phyloP scores from a whole-genome alignment of 1,284 basidiomycete species.

The Irpex sp. region DNA sequence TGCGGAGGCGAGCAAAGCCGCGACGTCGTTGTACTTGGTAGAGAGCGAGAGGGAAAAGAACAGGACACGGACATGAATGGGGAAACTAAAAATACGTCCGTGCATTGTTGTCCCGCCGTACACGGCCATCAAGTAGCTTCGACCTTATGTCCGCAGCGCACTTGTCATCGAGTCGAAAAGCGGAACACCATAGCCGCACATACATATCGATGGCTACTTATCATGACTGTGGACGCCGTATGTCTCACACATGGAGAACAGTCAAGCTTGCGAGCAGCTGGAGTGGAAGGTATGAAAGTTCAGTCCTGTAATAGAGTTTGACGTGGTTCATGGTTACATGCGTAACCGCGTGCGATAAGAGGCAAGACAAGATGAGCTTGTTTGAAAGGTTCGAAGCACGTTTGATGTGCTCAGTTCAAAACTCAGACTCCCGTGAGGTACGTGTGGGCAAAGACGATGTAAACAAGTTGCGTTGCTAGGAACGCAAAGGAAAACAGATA shows the following conservation, averaged over 20 bases:
- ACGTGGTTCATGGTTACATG: not conserved
- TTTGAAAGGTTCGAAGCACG: not conserved
- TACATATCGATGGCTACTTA: not conserved
- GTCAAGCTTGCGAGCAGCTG: not conserved
- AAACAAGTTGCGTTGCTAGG: too few relatives aligned
- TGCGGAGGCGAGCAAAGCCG: not conserved
- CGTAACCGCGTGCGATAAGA: not conserved
- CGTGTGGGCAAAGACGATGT: not conserved
- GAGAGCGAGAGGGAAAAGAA: not conserved
- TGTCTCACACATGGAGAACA: not conserved
- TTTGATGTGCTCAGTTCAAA: not conserved
- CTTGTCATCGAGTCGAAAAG: not conserved
- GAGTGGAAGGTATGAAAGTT: not conserved
- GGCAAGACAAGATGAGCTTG: not conserved
- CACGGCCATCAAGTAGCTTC: not conserved
- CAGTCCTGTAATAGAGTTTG: too few relatives aligned
- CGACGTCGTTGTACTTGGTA: not conserved
- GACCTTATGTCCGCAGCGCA: not conserved
- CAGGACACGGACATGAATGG: too few relatives aligned
- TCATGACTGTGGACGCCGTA: too few relatives aligned
- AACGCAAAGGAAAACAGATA: constrained; percentile 1
- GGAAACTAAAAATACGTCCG: too few relatives aligned
- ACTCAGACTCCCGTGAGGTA: not conserved
- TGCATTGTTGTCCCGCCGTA: not conserved
- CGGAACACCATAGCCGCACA: not conserved